Conservation (phyloP, 2,329 filamentous ascomycete genomes). For the Ophiostoma quercus region DNA sequence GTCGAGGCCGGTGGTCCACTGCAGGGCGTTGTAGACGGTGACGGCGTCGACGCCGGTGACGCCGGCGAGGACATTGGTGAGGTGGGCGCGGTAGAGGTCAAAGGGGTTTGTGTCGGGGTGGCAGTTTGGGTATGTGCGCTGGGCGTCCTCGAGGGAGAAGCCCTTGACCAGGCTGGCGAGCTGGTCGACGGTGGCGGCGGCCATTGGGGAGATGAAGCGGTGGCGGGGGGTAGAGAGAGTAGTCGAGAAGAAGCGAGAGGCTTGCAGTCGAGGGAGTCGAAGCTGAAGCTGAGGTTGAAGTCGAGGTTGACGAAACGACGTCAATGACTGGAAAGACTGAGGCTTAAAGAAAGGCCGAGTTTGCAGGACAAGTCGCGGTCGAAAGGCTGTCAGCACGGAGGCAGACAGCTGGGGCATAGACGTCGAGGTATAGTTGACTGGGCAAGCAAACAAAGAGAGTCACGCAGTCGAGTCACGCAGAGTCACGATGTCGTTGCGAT, state of each 20-base stretch:
- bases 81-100: slow-evolving; percentile 73
- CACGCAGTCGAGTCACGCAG: neutral
- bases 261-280: neutral
- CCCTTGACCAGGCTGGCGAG: slow-evolving; percentile 36
- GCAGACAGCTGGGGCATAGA: slow-evolving; percentile 12
- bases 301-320: neutral
- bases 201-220: slow-evolving; percentile 18
- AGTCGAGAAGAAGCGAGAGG: neutral
- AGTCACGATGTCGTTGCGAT: slow-evolving; percentile 3
- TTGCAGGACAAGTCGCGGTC: neutral
- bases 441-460: neutral
- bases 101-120: slow-evolving; percentile 67
- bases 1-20: slow-evolving; percentile 74
- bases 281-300: neutral
- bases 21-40: slow-evolving; percentile 68
- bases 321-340: too few relatives aligned
- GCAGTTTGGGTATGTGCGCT: slow-evolving; percentile 49
- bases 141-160: slow-evolving; percentile 36
- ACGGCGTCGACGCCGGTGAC: slow-evolving; percentile 65
- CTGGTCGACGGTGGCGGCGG: slow-evolving; percentile 31
- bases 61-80: slow-evolving; percentile 61
- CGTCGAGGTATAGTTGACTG: neutral
- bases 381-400: neutral
- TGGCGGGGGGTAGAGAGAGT: slow-evolving; percentile 5
- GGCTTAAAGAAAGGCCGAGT: too few relatives aligned